Conservation (phyloP, 768 basidiomycete genomes). For the Amanita pseudoporphyria region DNA sequence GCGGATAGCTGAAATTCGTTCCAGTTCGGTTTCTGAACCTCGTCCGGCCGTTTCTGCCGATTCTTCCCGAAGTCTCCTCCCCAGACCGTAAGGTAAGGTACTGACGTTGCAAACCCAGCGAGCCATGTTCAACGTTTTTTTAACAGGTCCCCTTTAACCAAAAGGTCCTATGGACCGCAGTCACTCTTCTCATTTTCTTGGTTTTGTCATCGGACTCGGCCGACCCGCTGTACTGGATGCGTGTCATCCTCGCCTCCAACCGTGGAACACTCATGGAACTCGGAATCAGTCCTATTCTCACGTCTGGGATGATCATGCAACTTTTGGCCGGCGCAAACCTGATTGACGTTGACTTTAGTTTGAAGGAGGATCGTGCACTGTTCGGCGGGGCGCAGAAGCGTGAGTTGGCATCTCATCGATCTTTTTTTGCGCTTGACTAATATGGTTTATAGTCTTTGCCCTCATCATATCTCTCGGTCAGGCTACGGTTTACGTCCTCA, state of each 20-base stretch:
- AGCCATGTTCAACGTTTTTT: conserved; percentile 7
- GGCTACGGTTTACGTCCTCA: conserved; percentile 93
- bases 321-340: conserved; percentile 95
- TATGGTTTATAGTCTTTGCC: conserved; percentile 72
- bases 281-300: conserved; percentile 95
- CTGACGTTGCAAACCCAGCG: conserved; percentile 8
- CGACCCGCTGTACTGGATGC: conserved; percentile 99
- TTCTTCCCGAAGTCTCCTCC: conserved; percentile 95
- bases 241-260: conserved; percentile 98
- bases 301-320: conserved; percentile 99
- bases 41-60: conserved; percentile 94
- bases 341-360: conserved; percentile 92
- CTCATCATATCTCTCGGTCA: conserved; percentile 95
- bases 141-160: conserved; percentile 92
- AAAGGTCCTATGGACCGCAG: conserved; percentile 98
- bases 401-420: conserved; percentile 29
- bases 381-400: conserved; percentile 97
- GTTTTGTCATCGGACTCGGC: conserved; percentile 99
- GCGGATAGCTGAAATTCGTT: conserved; percentile 2
- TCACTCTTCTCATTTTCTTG: conserved; percentile 98
- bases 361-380: conserved; percentile 95
- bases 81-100: conserved; percentile 92
- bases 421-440: background rate
- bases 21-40: conserved; percentile 95
- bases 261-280: conserved; percentile 99